phyloP scores from a whole-genome alignment of 1,284 basidiomycete species.

The Trichosporon ovoides region DNA sequence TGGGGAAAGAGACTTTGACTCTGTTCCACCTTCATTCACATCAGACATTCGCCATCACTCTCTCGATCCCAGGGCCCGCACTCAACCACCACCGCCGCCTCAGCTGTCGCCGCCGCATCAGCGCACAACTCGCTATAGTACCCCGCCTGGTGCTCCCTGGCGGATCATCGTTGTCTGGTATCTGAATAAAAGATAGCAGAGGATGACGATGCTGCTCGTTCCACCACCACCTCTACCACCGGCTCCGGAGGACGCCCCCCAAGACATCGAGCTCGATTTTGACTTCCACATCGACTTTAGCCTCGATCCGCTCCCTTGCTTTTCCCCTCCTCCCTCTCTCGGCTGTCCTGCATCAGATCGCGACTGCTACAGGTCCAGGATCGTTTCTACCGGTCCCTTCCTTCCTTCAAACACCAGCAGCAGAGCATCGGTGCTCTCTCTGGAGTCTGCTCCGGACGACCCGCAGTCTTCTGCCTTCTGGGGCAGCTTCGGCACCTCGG shows the following conservation, averaged over 20 bases:
- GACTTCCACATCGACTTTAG: constrained; percentile 2
- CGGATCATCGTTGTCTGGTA: background rate
- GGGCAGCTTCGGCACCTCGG: background rate
- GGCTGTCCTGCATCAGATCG: background rate
- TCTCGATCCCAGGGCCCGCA: background rate
- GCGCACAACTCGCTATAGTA: background rate
- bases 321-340: background rate
- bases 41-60: constrained; percentile 1
- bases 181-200: background rate
- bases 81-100: background rate
- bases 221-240: background rate
- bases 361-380: background rate
- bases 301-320: background rate
- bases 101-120: background rate
- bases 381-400: background rate
- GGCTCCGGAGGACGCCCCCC: background rate
- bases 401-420: background rate
- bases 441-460: background rate
- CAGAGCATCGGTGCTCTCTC: background rate
- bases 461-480: background rate
- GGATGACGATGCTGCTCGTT: background rate
- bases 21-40: background rate
- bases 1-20: background rate
- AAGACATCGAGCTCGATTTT: constrained; percentile 3
- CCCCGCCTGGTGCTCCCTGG: background rate